Evolutionary conservation across 768 basidiomycete species (phyloP), one percentile per base, ranked within the genome.

Genomic region (Mycena leptocephala): DNA sequence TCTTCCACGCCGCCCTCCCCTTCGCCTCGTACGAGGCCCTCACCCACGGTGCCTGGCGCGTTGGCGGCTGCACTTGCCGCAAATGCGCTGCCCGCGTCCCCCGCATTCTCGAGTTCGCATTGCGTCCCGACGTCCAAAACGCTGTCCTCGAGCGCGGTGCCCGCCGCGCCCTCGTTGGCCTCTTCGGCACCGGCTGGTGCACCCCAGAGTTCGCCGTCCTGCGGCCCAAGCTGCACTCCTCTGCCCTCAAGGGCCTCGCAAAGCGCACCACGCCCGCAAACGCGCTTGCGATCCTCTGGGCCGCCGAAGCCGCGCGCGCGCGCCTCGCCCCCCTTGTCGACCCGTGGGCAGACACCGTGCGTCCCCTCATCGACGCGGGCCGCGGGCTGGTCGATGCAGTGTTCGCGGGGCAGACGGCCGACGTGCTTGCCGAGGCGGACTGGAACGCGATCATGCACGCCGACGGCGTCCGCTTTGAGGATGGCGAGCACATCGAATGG

Each of bases 141-240:
- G 79, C 87, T 0, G 86, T 90, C 43, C 90, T 99, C 5, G 93
- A 95, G 48, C 88, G 92, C 6, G 93, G 93, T 0, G 93, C 95
- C 0, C 88, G 95, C 16, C 88, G 93, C 7, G 95, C 94, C 16
- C 87, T 99, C 9, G 93, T 97, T 0, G 93, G 93, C 0, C 89
- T 96, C 35, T 99, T 96, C 80, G 96, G 96, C 6, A 95, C 96
- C 76, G 94, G 95, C 3, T 98, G 97, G 97, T 94, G 92, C 83
- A 94, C 91, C 0, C 83, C 90, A 41, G 97, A 98, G 69, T 95
- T 99, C 79, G 95, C 95, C 0, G 83, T 85, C 0, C 87, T 98
- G 2, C 88, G 92, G 4, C 89, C 88, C 70, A 93, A 93, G 77
- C 88, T 92, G 24, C 90, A 94, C 46, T 92, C 95, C 30, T 86